Base-by-base conservation (phyloP, 1,284 basidiomycete genomes). In the Rhodotorula sp. region DNA sequence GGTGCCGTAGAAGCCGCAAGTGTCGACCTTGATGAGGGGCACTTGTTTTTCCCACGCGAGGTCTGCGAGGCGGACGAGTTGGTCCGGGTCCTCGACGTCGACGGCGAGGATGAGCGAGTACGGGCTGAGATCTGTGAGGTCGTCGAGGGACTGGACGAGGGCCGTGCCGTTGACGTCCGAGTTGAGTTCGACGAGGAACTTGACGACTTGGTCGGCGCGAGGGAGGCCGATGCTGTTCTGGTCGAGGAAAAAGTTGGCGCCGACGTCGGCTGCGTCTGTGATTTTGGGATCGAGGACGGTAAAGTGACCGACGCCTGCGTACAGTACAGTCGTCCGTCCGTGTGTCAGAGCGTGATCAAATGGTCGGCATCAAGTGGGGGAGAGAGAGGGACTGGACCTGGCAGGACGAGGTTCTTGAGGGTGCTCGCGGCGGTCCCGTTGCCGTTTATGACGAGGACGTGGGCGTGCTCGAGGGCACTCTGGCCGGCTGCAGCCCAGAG, bases 401-500 rank as follows among this genome's bases (percentile, higher is more conserved):
- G 95, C 16, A 98, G 87, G 47, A 97, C 92, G 72, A 98, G 89
- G 80, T 97, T 97, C 85, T 98, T 97, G 76, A 97, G 86, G 72
- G 92, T 87, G 68, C 91, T 90, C 46, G 91, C 90, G 1, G 91
- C 89, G 1, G 93, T 91, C 1, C 92, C 91, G 56, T 89, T 88
- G 10, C 85, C 89, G 46, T 90, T 90, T 63, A 97, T 81, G 74
- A 97, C 87, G 34, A 98, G 87, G 61, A 97, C 85, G 65, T 90
- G 87, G 14, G 93, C 87, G 4, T 88, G 86, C 81, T 99, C 94
- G 64, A 99, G 88, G 0, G 93, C 92, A n/a, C 86, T 84, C 82
- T 99, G 96, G 3, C 96, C 97, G 0, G 91, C 89, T 3, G 92
- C 89, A 23, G 95, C 96, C 96, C 96, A 99, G 31, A 99, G 85